phyloP scores from a whole-genome alignment of 2,329 filamentous ascomycete genomes.

The Colletotrichum spinosum region DNA sequence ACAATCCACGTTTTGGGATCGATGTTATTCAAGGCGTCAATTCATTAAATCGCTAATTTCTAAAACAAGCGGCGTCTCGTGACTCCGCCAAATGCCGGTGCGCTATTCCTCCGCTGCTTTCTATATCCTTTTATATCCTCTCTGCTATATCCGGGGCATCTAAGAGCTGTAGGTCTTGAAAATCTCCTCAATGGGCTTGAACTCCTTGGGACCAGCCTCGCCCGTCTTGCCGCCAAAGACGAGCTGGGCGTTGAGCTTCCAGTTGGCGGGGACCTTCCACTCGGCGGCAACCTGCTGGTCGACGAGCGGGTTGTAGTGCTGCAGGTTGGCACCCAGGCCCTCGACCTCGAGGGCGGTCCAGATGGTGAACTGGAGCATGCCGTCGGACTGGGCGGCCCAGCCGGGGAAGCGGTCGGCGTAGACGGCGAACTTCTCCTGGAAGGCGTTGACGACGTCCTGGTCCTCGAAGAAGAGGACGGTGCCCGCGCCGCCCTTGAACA shows the following conservation, averaged over 20 bases:
- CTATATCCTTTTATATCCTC: neutral
- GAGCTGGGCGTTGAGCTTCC: constrained; percentile 85
- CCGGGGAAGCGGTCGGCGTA: constrained; percentile 84
- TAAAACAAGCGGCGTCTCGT: constrained; percentile 1
- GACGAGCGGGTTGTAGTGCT: constrained; percentile 93
- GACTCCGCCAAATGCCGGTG: constrained; percentile 26
- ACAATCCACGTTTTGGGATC: neutral
- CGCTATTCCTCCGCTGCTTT: neutral
- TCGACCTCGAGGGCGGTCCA: constrained; percentile 88
- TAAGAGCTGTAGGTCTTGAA: constrained; percentile 73
- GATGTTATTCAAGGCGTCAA: constrained; percentile 27
- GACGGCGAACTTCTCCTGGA: constrained; percentile 75
- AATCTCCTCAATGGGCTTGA: constrained; percentile 73
- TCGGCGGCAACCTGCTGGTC: constrained; percentile 75
- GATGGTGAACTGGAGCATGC: constrained; percentile 83
- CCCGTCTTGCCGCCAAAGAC: constrained; percentile 79
- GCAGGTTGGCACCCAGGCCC: constrained; percentile 87
- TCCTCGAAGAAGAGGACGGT: constrained; percentile 93
- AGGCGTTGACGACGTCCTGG: constrained; percentile 70
- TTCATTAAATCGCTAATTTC: constrained; percentile 26
- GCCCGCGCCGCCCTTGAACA: constrained; percentile 80
- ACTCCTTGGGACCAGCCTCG: constrained; percentile 71
- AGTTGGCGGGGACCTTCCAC: constrained; percentile 78
- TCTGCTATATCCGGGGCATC: constrained; percentile 12
- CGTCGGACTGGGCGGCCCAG: constrained; percentile 82